These are phyloP conservation scores for Sphagnum fallax DNA, from an alignment of 228 moss, liverwort and hornwort genomes.

Conservation along the genomic window DNA sequence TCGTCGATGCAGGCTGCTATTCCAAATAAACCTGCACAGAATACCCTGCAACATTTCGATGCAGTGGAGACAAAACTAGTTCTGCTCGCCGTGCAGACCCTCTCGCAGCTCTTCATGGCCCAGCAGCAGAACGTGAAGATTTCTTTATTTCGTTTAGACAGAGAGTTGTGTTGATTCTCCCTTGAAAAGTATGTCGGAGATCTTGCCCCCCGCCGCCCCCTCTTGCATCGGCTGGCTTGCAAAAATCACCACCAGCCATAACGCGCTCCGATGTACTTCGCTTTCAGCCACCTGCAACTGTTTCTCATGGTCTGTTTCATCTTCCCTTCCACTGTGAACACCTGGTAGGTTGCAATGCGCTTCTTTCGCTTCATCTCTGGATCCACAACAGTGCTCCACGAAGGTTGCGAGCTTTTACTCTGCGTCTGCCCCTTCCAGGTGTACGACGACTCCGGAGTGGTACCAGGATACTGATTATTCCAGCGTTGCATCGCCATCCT, in stretches of 20 bases:
- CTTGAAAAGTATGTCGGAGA: too few relatives aligned
- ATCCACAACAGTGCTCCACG: constrained; percentile 27
- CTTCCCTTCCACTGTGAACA: constrained; percentile 42
- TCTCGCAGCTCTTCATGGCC: too few relatives aligned
- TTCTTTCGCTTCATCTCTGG: constrained; percentile 49
- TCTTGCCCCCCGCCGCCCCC: too few relatives aligned
- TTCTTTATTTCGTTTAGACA: too few relatives aligned
- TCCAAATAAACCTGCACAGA: too few relatives aligned
- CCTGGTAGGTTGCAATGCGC: constrained; percentile 45
- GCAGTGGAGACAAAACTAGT: too few relatives aligned
- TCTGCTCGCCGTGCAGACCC: too few relatives aligned
- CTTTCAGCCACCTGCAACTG: constrained; percentile 44
- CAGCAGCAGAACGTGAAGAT: too few relatives aligned
- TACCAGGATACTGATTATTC: background rate
- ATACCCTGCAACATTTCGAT: too few relatives aligned
- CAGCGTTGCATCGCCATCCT: background rate
- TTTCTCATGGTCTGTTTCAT: constrained; percentile 32
- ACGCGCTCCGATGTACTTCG: constrained; percentile 42
- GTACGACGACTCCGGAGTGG: background rate
- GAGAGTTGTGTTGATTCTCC: too few relatives aligned
- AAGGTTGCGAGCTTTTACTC: constrained; percentile 8
- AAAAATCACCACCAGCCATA: constrained; percentile 41
- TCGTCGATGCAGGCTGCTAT: too few relatives aligned
- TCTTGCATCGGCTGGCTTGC: too few relatives aligned
- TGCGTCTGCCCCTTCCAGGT: background rate